Percentiles rank a stretch among this genome's conserved stretches.
Conservation (phyloP, 1,139 yeast species). For the Kluyveromyces marxianus region DNA sequence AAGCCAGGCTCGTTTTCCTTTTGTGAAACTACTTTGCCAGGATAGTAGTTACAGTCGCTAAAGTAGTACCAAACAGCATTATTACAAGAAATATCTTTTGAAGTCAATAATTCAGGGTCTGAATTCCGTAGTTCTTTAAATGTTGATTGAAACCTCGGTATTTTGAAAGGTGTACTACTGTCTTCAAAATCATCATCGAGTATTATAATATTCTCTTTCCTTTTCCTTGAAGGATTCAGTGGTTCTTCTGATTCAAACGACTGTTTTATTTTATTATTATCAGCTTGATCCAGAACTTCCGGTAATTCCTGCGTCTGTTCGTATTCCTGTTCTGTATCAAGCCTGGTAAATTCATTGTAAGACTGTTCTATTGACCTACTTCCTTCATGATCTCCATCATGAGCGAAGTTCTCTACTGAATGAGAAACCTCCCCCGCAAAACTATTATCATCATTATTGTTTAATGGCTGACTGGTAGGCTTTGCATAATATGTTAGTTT, state of each 20-base stretch:
- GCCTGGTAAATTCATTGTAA: not conserved
- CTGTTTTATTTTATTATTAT: not conserved
- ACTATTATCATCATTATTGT: not conserved
- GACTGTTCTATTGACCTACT: not conserved
- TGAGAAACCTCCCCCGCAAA: not conserved
- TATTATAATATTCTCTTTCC: not conserved
- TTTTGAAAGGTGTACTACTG: conserved; percentile 3
- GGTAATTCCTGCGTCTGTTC: conserved; percentile 29
- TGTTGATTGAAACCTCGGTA: not conserved
- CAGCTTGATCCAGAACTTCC: conserved; percentile 13
- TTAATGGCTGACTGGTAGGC: not conserved
- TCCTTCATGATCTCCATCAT: not conserved
- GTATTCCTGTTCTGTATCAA: conserved; percentile 18
- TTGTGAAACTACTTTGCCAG: conserved; percentile 26
- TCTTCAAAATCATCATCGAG: conserved; percentile 9
- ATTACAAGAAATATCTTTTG: conserved; percentile 24
- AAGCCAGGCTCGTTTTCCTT: conserved; percentile 10
- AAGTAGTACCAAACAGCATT: conserved; percentile 33
- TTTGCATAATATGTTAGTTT: conserved; percentile 2
- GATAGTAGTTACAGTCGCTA: conserved; percentile 28
- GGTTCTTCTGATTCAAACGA: conserved; percentile 1
- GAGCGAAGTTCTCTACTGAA: too few species aligned
- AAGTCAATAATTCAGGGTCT: conserved; percentile 17
- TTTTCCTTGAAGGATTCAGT: not conserved
- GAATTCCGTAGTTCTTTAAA: conserved; percentile 4